phyloP scores from a whole-genome alignment of 768 basidiomycete species.

The Russula griseocarnosa region DNA sequence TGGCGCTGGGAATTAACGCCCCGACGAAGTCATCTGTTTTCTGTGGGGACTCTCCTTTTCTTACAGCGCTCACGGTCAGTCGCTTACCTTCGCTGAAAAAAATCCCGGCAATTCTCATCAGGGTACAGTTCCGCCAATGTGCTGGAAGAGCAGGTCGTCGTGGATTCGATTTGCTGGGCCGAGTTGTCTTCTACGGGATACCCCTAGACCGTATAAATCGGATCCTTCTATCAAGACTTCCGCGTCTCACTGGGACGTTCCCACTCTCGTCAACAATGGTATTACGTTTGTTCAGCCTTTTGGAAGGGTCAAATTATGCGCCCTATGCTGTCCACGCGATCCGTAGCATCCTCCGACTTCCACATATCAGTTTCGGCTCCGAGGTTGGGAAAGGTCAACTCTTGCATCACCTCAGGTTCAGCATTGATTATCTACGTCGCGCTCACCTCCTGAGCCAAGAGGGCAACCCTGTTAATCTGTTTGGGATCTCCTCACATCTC shows the following conservation, averaged over 20 bases:
- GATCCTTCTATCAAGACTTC: constrained; percentile 58
- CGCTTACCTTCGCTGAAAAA: background rate
- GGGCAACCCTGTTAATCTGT: constrained; percentile 57
- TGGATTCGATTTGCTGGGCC: constrained; percentile 65
- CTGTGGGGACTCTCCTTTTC: constrained; percentile 55
- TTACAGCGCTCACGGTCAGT: constrained; percentile 58
- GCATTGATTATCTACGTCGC: constrained; percentile 65
- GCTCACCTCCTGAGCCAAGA: constrained; percentile 47
- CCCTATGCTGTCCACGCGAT: constrained; percentile 48
- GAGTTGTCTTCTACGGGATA: constrained; percentile 69
- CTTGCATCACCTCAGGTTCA: constrained; percentile 63
- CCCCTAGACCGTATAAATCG: constrained; percentile 60
- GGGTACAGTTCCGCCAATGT: constrained; percentile 61
- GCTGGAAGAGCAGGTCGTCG: constrained; percentile 70
- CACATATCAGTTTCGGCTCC: constrained; percentile 56
- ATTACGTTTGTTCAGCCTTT: constrained; percentile 60
- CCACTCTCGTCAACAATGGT: constrained; percentile 63
- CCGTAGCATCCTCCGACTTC: constrained; percentile 50
- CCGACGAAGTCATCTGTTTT: constrained; percentile 65
- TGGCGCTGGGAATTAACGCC: constrained; percentile 73
- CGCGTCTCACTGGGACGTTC: constrained; percentile 58
- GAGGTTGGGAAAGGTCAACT: constrained; percentile 53
- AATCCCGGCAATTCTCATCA: constrained; percentile 11
- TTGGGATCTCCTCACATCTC: constrained; percentile 50
- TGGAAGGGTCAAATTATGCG: constrained; percentile 57